Percentiles rank a stretch among this genome's conserved stretches.
These are phyloP conservation scores for Jimgerdemannia flammicorona DNA, from an alignment of 192 early-diverging fungal species.

Conservation along the genomic window DNA sequence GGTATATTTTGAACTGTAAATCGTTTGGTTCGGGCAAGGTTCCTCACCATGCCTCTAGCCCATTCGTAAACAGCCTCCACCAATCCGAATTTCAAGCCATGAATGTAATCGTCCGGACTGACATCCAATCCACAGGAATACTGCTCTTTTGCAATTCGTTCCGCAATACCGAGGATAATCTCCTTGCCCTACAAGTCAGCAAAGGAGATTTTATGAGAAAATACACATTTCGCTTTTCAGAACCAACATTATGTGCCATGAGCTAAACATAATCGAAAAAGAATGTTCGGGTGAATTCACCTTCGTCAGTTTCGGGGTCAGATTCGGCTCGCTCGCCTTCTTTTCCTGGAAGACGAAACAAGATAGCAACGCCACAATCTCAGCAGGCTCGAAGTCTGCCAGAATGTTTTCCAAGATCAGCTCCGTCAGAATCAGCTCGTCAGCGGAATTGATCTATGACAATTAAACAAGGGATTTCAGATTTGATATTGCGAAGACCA, in stretches of 20 bases:
- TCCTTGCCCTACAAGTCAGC: conserved; percentile 43
- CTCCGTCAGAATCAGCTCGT: conserved; percentile 93
- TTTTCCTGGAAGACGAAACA: conserved; percentile 97
- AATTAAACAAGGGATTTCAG: too few relatives aligned
- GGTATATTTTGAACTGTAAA: background rate
- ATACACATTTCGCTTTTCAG: too few relatives aligned
- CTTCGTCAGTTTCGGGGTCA: conserved; percentile 61
- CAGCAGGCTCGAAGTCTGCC: conserved; percentile 83
- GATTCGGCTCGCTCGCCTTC: conserved; percentile 53
- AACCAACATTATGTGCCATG: too few relatives aligned
- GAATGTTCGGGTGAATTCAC: too few relatives aligned
- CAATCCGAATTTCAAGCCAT: conserved; percentile 73
- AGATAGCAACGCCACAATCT: conserved; percentile 90
- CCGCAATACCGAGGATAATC: conserved; percentile 64
- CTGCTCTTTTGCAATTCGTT: conserved; percentile 71
- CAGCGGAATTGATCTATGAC: conserved; percentile 84
- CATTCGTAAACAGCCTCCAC: conserved; percentile 98
- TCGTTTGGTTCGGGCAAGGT: background rate
- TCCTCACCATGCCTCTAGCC: conserved; percentile 76
- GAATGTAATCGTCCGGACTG: conserved; percentile 29
- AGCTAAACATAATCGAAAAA: too few relatives aligned
- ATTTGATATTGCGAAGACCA: too few relatives aligned
- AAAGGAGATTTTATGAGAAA: background rate
- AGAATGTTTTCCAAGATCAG: conserved; percentile 92
- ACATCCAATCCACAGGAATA: conserved; percentile 58